A percentile compares a stretch with the other conserved stretches of the same genome.
These are phyloP conservation scores for Prunus davidiana DNA, from an alignment of 306 rosid species.

Conservation along the genomic window DNA sequence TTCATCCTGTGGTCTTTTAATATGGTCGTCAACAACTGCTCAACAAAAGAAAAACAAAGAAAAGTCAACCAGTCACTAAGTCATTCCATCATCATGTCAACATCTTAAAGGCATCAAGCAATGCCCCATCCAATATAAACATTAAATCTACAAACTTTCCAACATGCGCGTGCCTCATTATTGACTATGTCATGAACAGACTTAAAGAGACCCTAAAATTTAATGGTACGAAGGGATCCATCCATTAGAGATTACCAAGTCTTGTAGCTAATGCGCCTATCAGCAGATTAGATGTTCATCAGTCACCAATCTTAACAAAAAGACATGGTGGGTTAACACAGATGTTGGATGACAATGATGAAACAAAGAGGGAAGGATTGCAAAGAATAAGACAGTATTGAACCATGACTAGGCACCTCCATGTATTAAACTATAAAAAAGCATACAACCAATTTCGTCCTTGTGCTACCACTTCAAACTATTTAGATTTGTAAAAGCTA, in stretches of 20 bases:
- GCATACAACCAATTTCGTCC: not conserved
- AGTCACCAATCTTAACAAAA: not conserved
- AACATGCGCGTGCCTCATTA: not conserved
- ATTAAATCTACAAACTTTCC: not conserved
- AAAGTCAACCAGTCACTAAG: not conserved
- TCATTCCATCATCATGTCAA: not conserved
- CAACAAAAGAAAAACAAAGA: constrained; percentile 2
- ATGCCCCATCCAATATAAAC: not conserved
- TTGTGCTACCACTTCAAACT: not conserved
- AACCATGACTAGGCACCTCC: not conserved
- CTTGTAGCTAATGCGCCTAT: not conserved
- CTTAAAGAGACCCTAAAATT: not conserved
- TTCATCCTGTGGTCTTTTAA: constrained; percentile 96
- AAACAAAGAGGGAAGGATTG: not conserved
- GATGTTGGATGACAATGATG: not conserved
- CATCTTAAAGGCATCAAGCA: not conserved
- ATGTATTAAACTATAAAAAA: not conserved
- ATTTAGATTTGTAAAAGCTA: not conserved
- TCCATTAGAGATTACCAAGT: not conserved
- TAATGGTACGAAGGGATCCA: not conserved
- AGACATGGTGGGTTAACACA: not conserved
- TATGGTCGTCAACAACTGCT: constrained; percentile 78
- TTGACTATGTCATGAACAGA: not conserved
- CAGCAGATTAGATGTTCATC: not conserved
- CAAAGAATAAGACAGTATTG: not conserved